Percentiles rank a stretch among this genome's conserved stretches.
These are phyloP conservation scores for Leersia perrieri DNA, from an alignment of 176 grass and related monocot species.

Conservation along the genomic window DNA sequence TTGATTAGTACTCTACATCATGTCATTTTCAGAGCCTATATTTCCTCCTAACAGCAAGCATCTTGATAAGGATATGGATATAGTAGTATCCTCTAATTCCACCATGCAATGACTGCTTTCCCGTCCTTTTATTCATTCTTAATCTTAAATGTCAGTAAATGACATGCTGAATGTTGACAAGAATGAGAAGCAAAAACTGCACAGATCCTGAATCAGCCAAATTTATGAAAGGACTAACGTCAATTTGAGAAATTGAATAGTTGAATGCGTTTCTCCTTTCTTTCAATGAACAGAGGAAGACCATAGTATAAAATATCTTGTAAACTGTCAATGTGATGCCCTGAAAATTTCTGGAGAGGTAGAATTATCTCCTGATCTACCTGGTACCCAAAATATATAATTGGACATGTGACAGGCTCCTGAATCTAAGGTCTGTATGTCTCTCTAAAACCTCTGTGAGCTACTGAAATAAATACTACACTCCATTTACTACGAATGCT, in stretches of 20 bases:
- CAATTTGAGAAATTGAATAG: neutral
- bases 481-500: neutral
- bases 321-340: neutral
- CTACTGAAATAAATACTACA: neutral
- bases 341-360: neutral
- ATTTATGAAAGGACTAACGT: neutral
- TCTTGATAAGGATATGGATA: constrained; percentile 7
- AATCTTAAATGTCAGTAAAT: neutral
- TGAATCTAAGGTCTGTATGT: constrained; percentile 36
- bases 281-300: neutral
- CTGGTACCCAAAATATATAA: constrained; percentile 11
- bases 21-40: constrained; percentile 35
- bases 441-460: constrained; percentile 18
- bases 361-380: constrained; percentile 5
- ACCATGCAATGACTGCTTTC: neutral
- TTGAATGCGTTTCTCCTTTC: neutral
- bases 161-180: neutral
- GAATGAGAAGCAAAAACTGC: neutral
- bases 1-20: constrained; percentile 4
- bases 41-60: constrained; percentile 42
- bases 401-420: constrained; percentile 34
- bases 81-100: neutral
- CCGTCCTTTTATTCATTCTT: neutral
- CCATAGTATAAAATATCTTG: neutral
- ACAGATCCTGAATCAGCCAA: neutral